phyloP scores from a whole-genome alignment of 768 basidiomycete genomes.

The Russula sp. region DNA sequence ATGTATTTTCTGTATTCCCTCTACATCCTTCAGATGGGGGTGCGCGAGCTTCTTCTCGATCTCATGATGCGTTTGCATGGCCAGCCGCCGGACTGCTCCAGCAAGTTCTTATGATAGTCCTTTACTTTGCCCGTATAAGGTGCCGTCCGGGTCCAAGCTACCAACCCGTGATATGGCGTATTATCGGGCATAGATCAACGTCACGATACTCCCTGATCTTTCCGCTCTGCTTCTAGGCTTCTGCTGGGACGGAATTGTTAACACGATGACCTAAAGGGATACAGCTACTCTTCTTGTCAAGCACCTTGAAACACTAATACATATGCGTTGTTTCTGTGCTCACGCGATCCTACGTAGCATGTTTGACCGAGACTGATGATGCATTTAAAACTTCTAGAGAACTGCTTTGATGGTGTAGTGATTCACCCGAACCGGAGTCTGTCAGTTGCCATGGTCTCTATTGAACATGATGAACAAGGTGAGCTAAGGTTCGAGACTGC shows the following conservation, averaged over 20 bases:
- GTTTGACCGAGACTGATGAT: background rate
- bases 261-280: conserved; percentile 12
- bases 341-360: background rate
- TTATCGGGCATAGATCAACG: conserved; percentile 65
- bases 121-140: conserved; percentile 64
- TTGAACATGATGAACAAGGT: no score
- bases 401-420: background rate
- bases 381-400: no score
- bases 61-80: background rate
- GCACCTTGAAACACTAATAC: background rate
- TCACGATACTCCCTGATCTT: conserved; percentile 6
- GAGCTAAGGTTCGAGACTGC: no score
- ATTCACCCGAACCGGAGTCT: background rate
- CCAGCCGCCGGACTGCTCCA: conserved; percentile 19
- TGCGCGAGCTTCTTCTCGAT: background rate
- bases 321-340: background rate
- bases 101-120: conserved; percentile 11
- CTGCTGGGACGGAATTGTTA: conserved; percentile 1
- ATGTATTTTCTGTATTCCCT: background rate
- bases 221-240: conserved; percentile 6
- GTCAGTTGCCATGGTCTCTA: background rate
- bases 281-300: conserved; percentile 5
- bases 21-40: background rate
- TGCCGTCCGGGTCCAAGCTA: conserved; percentile 62
- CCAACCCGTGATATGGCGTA: conserved; percentile 65